Base-by-base conservation (phyloP, 495 filamentous ascomycete genomes). In the Daldinia decipiens region DNA sequence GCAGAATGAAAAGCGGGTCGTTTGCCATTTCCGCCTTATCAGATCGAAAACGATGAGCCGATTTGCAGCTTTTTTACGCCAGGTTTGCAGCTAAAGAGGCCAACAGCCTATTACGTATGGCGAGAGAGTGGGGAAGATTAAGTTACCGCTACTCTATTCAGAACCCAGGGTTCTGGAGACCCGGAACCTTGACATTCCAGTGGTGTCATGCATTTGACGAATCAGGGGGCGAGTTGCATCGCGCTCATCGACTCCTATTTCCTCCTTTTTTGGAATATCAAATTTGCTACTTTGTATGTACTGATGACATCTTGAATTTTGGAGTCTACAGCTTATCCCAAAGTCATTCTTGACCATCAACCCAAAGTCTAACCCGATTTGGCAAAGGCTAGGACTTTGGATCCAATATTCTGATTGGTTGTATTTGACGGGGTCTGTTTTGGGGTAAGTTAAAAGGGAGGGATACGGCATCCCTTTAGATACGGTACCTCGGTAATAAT, bases 31-130 rank as follows among this genome's bases (percentile, higher is more conserved):
- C 60, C 50, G 57, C 51, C 70, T 72, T 72, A 72, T 72, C 70
- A 68, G 70, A 72, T 72, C 70, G 70, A 64, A 45, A 15, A 50
- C 47, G 50, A 65, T 65, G 65, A 72, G 70, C 70, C 65, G 60
- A 72, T 68, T 65, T 61, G 64, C 60, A 62, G 65, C 15, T 8
- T 29, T 43, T 51, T 34, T 36, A 13, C 26, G 54, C 38, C 43
- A 62, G 56, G 67, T 32, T 50, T 39, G 55, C 60, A 56, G 45
- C 64, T 27, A 54, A 71, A 67, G 24, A 63, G 69, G 63, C 31
- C 61, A 68, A 8, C 21, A 9, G 17, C 32, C 38, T 26, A 68
- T 55, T 72, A 64, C 51, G 65, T 63, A 61, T 59, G 53, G 53
- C 6, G n/a, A 53, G 26, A 31, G 50, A 24, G 50, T 53, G 50